These are phyloP conservation scores for Yamadazyma atmosphaerica DNA, from an alignment of 1,139 yeast species.

Conservation along the genomic window DNA sequence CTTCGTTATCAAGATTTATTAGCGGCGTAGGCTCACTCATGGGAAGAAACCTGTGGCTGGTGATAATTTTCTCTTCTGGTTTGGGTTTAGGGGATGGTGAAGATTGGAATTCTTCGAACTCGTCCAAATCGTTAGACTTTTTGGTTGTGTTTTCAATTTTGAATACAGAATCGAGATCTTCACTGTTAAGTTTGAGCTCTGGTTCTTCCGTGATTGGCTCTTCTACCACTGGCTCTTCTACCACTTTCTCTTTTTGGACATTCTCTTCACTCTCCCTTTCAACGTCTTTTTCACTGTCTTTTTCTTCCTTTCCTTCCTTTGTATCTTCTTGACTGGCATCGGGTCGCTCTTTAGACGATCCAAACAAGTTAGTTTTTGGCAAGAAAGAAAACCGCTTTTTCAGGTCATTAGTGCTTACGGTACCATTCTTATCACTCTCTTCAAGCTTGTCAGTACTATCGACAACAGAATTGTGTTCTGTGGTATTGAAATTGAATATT, in stretches of 20 bases:
- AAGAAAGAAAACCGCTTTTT: constrained; percentile 21
- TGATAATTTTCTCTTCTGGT: constrained; percentile 7
- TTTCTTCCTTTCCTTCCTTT: constrained; percentile 4
- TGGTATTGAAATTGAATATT: constrained; percentile 20
- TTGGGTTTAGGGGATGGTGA: constrained; percentile 13
- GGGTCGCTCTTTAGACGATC: neutral
- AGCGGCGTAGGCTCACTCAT: constrained; percentile 16
- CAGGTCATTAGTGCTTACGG: neutral
- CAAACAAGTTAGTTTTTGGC: constrained; percentile 14
- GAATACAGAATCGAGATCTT: constrained; percentile 14
- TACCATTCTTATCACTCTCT: neutral
- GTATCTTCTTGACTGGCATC: neutral
- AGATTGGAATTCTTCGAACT: constrained; percentile 21
- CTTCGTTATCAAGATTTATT: constrained; percentile 11
- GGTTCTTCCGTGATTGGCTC: no score
- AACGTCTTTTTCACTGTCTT: constrained; percentile 1
- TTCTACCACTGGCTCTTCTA: neutral
- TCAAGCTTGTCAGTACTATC: constrained; percentile 2
- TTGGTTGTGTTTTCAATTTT: constrained; percentile 3
- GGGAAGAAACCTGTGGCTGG: constrained; percentile 14
- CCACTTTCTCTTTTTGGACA: neutral
- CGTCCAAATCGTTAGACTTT: constrained; percentile 12
- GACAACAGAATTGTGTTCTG: constrained; percentile 3
- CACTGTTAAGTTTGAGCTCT: constrained; percentile 6
- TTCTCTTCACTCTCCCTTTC: neutral